Evolutionary conservation across 208 protist species (phyloP).

Genomic region (Crithidia brevicula): DNA sequence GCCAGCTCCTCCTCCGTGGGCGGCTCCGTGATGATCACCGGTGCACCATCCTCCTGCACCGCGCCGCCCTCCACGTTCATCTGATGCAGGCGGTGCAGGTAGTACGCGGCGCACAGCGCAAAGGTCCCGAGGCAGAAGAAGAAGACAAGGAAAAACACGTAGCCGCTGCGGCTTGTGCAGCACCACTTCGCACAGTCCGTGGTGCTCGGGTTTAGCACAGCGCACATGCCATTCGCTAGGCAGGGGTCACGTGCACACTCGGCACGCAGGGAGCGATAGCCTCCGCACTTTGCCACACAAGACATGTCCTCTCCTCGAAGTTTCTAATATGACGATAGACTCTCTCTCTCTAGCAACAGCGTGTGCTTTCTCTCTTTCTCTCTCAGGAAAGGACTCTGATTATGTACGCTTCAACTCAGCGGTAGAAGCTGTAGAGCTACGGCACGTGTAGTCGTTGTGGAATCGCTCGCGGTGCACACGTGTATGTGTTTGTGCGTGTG

Average conservation of each 20-base stretch:
- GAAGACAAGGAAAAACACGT: conserved; percentile 80
- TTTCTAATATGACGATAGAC: no score
- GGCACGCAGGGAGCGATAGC: conserved; percentile 67
- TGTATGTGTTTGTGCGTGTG: no score
- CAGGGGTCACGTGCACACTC: conserved; percentile 82
- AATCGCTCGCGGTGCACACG: no score
- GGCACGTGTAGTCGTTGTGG: no score
- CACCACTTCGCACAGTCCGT: conserved; percentile 80
- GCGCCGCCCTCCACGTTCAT: conserved; percentile 71
- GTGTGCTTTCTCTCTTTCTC: not conserved
- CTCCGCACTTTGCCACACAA: conserved; percentile 67
- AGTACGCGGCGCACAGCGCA: conserved; percentile 64
- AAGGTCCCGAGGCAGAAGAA: conserved; percentile 80
- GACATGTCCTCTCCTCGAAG: conserved; percentile 31
- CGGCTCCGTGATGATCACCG: conserved; percentile 33
- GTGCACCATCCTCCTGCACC: conserved; percentile 57
- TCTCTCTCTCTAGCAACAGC: no score
- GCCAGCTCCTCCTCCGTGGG: conserved; percentile 41
- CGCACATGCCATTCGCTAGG: conserved; percentile 70
- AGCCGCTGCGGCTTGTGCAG: conserved; percentile 64
- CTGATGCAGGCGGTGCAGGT: conserved; percentile 77
- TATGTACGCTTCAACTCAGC: no score
- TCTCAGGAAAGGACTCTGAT: no score
- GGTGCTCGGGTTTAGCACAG: conserved; percentile 41
- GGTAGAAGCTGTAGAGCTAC: no score